Evolutionary conservation across 2,329 filamentous ascomycete species (phyloP).

Genomic region (Parascedosporium putredinis): DNA sequence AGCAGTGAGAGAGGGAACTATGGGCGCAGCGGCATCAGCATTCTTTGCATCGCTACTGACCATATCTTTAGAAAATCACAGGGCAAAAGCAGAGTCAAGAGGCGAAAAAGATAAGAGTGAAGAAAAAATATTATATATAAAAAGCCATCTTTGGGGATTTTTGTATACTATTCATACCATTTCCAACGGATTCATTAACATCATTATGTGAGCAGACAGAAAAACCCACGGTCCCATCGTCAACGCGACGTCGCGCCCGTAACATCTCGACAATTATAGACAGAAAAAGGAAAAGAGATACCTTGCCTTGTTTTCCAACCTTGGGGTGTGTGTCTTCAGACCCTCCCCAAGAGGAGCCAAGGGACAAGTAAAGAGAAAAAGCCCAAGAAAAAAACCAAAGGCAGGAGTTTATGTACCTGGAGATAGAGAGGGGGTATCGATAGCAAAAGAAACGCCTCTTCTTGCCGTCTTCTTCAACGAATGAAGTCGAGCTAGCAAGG

Average conservation of each 20-base stretch:
- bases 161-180: slow-evolving; percentile 4
- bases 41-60: too few relatives aligned
- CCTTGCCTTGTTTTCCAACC: neutral
- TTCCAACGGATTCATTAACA: neutral
- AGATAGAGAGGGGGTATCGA: slow-evolving; percentile 10
- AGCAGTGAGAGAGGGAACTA: too few relatives aligned
- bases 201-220: too few relatives aligned
- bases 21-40: too few relatives aligned
- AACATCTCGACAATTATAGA: neutral
- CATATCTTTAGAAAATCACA: too few relatives aligned
- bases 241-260: neutral
- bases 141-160: too few relatives aligned
- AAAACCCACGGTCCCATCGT: slow-evolving; percentile 1
- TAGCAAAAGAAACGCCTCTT: slow-evolving; percentile 2
- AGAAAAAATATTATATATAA: too few relatives aligned
- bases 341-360: neutral
- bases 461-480: neutral
- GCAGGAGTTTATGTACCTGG: neutral
- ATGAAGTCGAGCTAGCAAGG: neutral
- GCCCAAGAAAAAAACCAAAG: neutral
- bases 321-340: too few relatives aligned
- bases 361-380: neutral
- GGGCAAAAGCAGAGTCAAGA: too few relatives aligned
- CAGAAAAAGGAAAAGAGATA: too few relatives aligned
- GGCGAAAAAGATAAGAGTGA: too few relatives aligned